Conservation (phyloP, 2,329 filamentous ascomycete species). For the Penicillium sp. region DNA sequence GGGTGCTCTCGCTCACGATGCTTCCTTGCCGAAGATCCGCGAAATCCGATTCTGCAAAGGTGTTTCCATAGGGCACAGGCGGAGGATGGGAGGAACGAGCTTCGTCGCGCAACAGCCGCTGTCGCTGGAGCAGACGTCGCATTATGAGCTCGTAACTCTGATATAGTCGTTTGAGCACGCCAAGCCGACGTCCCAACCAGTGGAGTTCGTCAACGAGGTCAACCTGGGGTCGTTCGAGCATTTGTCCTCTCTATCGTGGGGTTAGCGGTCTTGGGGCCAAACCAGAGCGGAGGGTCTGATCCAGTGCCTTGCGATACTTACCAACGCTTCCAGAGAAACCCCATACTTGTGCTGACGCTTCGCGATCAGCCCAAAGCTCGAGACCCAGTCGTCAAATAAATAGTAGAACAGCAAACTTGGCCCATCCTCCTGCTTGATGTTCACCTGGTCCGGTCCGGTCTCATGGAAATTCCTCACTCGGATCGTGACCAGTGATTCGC, state of each 20-base stretch:
- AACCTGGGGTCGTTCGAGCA: constrained; percentile 57
- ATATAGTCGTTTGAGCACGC: constrained; percentile 65
- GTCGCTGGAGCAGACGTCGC: constrained; percentile 61
- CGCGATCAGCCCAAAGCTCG: constrained; percentile 63
- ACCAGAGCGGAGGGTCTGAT: not conserved
- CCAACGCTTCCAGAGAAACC: constrained; percentile 54
- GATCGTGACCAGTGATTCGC: constrained; percentile 55
- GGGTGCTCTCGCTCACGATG: constrained; percentile 30
- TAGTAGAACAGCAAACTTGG: constrained; percentile 69
- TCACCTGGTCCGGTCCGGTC: constrained; percentile 38
- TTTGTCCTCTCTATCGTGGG: constrained; percentile 51
- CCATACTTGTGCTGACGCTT: constrained; percentile 58
- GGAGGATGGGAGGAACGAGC: constrained; percentile 30
- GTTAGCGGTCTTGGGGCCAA: constrained; percentile 11
- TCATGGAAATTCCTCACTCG: constrained; percentile 46
- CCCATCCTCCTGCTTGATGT: constrained; percentile 53
- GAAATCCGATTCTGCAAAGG: constrained; percentile 34
- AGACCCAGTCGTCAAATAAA: constrained; percentile 69
- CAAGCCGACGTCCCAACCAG: constrained; percentile 63
- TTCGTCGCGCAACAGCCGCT: constrained; percentile 46
- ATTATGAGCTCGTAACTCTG: constrained; percentile 65
- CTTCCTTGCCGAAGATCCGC: constrained; percentile 47
- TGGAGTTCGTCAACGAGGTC: constrained; percentile 57
- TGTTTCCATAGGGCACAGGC: constrained; percentile 26
- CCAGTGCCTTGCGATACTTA: constrained; percentile 32